Evolutionary conservation across 345 rosid species (phyloP).

Genomic region (Viola odorata): DNA sequence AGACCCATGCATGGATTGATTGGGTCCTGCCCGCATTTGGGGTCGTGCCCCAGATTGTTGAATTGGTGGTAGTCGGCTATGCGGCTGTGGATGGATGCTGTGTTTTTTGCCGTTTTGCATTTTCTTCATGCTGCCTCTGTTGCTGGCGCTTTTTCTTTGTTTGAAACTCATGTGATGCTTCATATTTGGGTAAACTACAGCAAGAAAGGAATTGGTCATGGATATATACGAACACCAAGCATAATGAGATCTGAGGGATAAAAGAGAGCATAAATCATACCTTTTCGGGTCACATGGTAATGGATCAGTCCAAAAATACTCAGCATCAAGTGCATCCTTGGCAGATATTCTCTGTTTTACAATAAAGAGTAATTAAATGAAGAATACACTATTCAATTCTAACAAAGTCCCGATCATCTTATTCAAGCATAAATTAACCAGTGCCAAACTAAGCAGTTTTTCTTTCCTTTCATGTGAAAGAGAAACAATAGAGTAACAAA

Average conservation of each 20-base stretch:
- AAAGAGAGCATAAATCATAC: slow-evolving; percentile 24
- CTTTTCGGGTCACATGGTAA: slow-evolving; percentile 94
- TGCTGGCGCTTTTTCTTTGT: slow-evolving; percentile 95
- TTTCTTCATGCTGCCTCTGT: slow-evolving; percentile 80
- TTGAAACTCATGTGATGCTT: slow-evolving; percentile 94
- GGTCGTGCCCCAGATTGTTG: slow-evolving; percentile 77
- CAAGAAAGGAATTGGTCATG: slow-evolving; percentile 3
- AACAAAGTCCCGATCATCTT: neutral
- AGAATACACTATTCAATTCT: neutral
- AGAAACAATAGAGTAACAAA: too few relatives aligned
- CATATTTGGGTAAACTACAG: slow-evolving; percentile 76
- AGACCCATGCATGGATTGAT: slow-evolving; percentile 48
- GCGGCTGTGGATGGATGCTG: slow-evolving; percentile 79
- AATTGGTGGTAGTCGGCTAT: slow-evolving; percentile 68
- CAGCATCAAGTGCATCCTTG: slow-evolving; percentile 94
- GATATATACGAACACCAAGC: neutral
- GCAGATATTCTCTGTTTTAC: slow-evolving; percentile 73
- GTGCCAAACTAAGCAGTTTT: too few relatives aligned
- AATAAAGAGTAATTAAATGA: neutral
- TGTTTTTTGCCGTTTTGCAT: slow-evolving; percentile 77
- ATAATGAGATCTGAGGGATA: neutral
- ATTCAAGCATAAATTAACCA: neutral
- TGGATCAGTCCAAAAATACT: slow-evolving; percentile 96
- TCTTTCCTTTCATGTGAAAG: too few relatives aligned
- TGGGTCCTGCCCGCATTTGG: slow-evolving; percentile 47